Conservation (phyloP, 2,329 filamentous ascomycete species). For the Bipolaris zeicola region DNA sequence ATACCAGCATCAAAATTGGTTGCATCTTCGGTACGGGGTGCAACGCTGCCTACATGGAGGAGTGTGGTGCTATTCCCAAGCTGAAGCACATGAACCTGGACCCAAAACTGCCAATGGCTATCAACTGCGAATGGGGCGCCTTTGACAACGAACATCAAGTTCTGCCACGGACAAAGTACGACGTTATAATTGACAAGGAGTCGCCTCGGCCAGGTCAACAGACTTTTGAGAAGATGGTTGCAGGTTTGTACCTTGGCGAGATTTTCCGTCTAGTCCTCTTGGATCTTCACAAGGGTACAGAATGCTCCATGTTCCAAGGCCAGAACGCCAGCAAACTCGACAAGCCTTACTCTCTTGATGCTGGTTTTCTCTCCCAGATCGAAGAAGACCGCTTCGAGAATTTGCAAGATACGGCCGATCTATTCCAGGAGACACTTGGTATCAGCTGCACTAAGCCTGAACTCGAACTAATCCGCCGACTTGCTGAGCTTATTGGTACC, state of each 20-base stretch:
- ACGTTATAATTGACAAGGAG: slow-evolving; percentile 84
- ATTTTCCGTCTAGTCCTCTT: slow-evolving; percentile 88
- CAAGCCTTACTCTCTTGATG: slow-evolving; percentile 87
- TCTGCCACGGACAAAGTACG: slow-evolving; percentile 84
- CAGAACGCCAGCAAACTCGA: slow-evolving; percentile 82
- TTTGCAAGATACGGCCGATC: slow-evolving; percentile 82
- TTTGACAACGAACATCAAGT: slow-evolving; percentile 95
- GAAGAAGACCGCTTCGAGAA: slow-evolving; percentile 98
- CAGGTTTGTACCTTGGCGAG: slow-evolving; percentile 91
- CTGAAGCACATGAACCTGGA: slow-evolving; percentile 89
- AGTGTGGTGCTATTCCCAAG: slow-evolving; percentile 89
- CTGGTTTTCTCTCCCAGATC: slow-evolving; percentile 90
- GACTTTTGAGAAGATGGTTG: slow-evolving; percentile 97
- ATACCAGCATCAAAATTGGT: slow-evolving; percentile 87
- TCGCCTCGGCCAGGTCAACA: slow-evolving; percentile 93
- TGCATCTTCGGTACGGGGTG: slow-evolving; percentile 99
- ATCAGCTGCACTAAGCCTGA: slow-evolving; percentile 76
- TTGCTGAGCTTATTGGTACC: slow-evolving; percentile 93
- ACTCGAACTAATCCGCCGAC: slow-evolving; percentile 84
- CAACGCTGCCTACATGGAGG: slow-evolving; percentile 98
- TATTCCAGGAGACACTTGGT: slow-evolving; percentile 77
- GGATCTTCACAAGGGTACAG: slow-evolving; percentile 73
- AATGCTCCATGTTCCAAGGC: slow-evolving; percentile 74
- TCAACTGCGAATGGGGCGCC: slow-evolving; percentile 98
- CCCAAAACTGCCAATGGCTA: slow-evolving; percentile 83